Conservation (phyloP, 345 rosid genomes). For the Eucalyptus camaldulensis region DNA sequence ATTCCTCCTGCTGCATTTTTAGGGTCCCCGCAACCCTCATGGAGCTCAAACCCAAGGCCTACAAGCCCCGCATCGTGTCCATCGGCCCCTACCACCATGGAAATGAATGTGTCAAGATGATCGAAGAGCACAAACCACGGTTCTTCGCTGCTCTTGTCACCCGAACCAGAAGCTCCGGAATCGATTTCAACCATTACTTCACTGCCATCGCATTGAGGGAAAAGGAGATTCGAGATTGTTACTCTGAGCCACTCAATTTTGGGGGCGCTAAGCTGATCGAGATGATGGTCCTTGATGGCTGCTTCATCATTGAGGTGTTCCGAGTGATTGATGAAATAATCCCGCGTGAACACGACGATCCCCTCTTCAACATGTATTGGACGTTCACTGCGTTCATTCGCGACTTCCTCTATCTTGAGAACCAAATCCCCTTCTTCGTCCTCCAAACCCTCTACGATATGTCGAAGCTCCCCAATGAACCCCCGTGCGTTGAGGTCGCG, state of each 20-base stretch:
- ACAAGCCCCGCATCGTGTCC: conserved; percentile 27
- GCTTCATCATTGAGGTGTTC: conserved; percentile 33
- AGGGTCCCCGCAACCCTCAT: conserved; percentile 21
- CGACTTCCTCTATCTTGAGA: neutral
- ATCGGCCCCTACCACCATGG: neutral
- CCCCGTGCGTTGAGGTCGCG: neutral
- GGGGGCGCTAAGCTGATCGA: neutral
- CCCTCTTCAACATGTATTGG: neutral
- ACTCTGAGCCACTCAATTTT: conserved; percentile 2
- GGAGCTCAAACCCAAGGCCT: neutral
- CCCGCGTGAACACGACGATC: neutral
- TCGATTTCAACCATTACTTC: neutral
- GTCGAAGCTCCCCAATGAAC: neutral
- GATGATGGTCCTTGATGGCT: neutral
- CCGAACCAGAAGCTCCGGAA: neutral
- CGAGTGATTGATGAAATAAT: neutral
- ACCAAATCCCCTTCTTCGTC: neutral
- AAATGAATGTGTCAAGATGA: conserved; percentile 13
- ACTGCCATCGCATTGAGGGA: conserved; percentile 1
- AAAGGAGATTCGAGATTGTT: conserved; percentile 12
- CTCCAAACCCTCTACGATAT: neutral
- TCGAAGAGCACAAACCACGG: conserved; percentile 34
- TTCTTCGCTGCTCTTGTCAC: conserved; percentile 2
- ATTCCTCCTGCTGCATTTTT: conserved; percentile 23
- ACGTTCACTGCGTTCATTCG: neutral